Evolutionary conservation across 768 basidiomycete genomes (phyloP).

Genomic region (Boletus sp.): DNA sequence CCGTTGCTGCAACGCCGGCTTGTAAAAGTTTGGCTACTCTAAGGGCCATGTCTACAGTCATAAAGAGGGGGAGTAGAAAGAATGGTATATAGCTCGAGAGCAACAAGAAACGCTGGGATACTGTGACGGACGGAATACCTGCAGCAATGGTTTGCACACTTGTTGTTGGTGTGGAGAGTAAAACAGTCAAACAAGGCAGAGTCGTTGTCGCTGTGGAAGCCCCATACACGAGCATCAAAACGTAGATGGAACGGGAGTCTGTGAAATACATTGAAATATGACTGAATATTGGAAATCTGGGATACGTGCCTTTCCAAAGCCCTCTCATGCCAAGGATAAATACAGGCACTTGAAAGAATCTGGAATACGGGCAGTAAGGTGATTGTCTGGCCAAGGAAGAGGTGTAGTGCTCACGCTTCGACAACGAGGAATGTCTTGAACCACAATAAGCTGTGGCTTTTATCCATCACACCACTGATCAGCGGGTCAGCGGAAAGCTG

Average conservation of each 20-base stretch:
- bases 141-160: constrained; percentile 30
- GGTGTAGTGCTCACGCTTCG: constrained; percentile 47
- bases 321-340: constrained; percentile 67
- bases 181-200: constrained; percentile 60
- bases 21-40: constrained; percentile 35
- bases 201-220: constrained; percentile 79
- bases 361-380: neutral
- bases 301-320: constrained; percentile 49
- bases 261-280: neutral
- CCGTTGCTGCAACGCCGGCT: constrained; percentile 19
- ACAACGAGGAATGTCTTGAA: constrained; percentile 61
- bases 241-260: constrained; percentile 54
- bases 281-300: neutral
- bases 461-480: constrained; percentile 49
- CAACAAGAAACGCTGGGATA: constrained; percentile 52
- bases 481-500: constrained; percentile 64
- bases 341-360: constrained; percentile 71
- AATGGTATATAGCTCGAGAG: constrained; percentile 75
- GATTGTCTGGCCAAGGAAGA: neutral
- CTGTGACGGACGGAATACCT: constrained; percentile 40
- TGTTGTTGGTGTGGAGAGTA: constrained; percentile 52
- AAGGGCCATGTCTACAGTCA: constrained; percentile 69
- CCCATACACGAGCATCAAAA: constrained; percentile 67
- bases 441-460: constrained; percentile 45
- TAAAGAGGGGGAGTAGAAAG: constrained; percentile 64